Conservation (phyloP, 2,329 filamentous ascomycete genomes). For the Zelopaecilomyces penicillatus region DNA sequence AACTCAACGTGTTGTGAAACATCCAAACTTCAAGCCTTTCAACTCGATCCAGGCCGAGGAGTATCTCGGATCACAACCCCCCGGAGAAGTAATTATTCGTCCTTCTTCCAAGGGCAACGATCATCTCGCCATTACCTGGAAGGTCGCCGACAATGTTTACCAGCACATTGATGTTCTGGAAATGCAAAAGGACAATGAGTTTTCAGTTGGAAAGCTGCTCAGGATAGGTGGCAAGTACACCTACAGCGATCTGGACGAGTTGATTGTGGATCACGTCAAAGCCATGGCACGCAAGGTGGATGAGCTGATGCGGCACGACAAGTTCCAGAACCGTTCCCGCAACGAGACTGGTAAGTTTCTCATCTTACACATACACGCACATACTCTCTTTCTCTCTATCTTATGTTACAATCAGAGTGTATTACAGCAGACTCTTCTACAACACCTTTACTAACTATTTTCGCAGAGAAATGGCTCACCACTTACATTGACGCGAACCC, state of each 20-base stretch:
- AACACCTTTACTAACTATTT: conserved; percentile 11
- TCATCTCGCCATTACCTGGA: conserved; percentile 95
- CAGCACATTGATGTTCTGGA: conserved; percentile 97
- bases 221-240: conserved; percentile 82
- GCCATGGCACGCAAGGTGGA: conserved; percentile 97
- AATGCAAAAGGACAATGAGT: conserved; percentile 94
- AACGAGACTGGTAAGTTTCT: conserved; percentile 71
- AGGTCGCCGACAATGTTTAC: conserved; percentile 91
- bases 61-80: conserved; percentile 75
- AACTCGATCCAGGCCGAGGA: conserved; percentile 89
- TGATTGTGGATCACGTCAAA: conserved; percentile 96
- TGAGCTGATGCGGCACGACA: conserved; percentile 90
- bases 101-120: conserved; percentile 93
- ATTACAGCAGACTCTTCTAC: too few relatives aligned
- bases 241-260: conserved; percentile 91
- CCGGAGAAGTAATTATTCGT: conserved; percentile 88
- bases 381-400: not conserved
- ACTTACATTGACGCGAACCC: conserved; percentile 97
- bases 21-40: conserved; percentile 90
- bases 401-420: not conserved
- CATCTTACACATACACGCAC: not conserved
- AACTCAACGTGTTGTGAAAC: conserved; percentile 91
- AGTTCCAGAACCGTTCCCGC: conserved; percentile 76
- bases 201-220: conserved; percentile 79
- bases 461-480: conserved; percentile 81